Conservation (phyloP, 768 basidiomycete species). For the Mycena venus region DNA sequence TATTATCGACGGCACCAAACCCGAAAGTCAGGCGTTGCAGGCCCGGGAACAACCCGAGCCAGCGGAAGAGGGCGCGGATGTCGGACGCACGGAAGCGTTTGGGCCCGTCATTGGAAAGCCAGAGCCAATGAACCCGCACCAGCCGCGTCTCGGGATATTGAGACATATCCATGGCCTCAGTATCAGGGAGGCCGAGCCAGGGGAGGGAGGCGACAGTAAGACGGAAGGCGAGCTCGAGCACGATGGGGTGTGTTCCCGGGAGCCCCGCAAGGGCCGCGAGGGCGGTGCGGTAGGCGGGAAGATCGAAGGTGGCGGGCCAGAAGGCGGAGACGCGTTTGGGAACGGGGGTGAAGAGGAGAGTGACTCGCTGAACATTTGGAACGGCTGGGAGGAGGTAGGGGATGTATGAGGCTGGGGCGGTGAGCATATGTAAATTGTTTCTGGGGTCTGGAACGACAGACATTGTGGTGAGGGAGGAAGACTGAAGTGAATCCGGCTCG, state of each 20-base stretch:
- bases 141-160: background rate
- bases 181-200: background rate
- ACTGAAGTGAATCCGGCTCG: background rate
- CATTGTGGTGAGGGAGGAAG: background rate
- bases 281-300: conserved; percentile 4
- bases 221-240: conserved; percentile 6
- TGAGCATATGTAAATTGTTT: conserved; percentile 3
- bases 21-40: conserved; percentile 11
- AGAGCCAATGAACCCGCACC: background rate
- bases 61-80: background rate
- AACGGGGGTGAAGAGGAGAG: background rate
- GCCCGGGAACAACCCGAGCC: conserved; percentile 15
- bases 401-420: conserved; percentile 7
- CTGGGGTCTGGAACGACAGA: background rate
- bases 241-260: conserved; percentile 1
- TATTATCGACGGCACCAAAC: background rate
- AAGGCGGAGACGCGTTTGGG: background rate
- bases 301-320: conserved; percentile 1
- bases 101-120: too few relatives aligned
- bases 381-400: conserved; percentile 28
- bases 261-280: conserved; percentile 8
- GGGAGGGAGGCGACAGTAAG: conserved; percentile 1
- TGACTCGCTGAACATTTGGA: conserved; percentile 1
- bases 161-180: background rate
- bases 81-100: too few relatives aligned